A percentile compares a stretch with the other conserved stretches of the same genome.
Conservation (phyloP, 2,329 filamentous ascomycete genomes). For the Exophiala calicioides region DNA sequence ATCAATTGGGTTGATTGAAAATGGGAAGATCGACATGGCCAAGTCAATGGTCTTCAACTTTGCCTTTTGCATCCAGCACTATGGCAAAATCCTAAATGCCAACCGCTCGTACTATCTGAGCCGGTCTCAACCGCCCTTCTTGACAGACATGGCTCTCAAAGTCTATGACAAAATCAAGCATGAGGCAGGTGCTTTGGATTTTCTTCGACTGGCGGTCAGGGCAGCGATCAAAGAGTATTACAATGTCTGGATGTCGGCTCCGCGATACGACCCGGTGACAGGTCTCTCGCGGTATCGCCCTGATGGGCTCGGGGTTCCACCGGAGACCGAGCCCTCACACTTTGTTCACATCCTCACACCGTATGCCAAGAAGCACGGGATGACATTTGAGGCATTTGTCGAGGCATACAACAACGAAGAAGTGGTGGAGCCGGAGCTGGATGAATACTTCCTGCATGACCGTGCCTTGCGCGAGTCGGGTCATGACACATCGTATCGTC, state of each 20-base stretch:
- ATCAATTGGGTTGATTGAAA: slow-evolving; percentile 81
- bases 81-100: slow-evolving; percentile 96
- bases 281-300: slow-evolving; percentile 84
- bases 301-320: slow-evolving; percentile 80
- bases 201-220: slow-evolving; percentile 75
- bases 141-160: slow-evolving; percentile 94
- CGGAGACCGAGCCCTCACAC: slow-evolving; percentile 85
- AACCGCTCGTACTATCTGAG: slow-evolving; percentile 94
- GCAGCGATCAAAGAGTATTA: slow-evolving; percentile 98
- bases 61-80: slow-evolving; percentile 97
- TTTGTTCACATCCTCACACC: slow-evolving; percentile 81
- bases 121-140: slow-evolving; percentile 91
- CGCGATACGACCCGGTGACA: slow-evolving; percentile 73
- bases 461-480: slow-evolving; percentile 94
- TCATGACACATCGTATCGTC: slow-evolving; percentile 91
- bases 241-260: slow-evolving; percentile 79
- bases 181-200: slow-evolving; percentile 76
- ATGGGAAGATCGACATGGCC: slow-evolving; percentile 80
- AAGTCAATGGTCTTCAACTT: slow-evolving; percentile 97
- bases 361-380: slow-evolving; percentile 78
- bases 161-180: slow-evolving; percentile 93
- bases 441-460: slow-evolving; percentile 95
- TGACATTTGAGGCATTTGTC: slow-evolving; percentile 83
- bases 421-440: slow-evolving; percentile 81
- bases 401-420: slow-evolving; percentile 78